A percentile compares a stretch with the other conserved stretches of the same genome.
Evolutionary conservation across 768 basidiomycete genomes (phyloP).

Genomic region (Candolleomyces eurysporus): DNA sequence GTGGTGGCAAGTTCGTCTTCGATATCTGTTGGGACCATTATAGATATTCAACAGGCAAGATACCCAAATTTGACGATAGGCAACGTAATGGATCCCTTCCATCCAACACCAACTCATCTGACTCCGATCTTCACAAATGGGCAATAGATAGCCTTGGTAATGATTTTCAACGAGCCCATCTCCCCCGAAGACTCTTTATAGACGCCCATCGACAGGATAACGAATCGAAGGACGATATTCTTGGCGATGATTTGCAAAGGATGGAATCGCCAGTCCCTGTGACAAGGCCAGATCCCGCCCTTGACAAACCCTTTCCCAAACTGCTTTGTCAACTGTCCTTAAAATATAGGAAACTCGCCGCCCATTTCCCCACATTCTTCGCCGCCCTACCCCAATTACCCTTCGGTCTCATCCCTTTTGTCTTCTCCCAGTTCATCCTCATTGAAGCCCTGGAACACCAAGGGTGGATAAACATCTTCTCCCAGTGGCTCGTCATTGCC

Average conservation of each 20-base stretch:
- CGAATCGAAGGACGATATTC: background rate
- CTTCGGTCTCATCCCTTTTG: constrained; percentile 82
- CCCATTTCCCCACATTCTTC: constrained; percentile 67
- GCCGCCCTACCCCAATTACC: constrained; percentile 72
- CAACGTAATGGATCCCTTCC: too few species aligned
- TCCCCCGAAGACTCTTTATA: too few species aligned
- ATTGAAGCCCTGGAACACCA: constrained; percentile 78
- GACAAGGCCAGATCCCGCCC: background rate
- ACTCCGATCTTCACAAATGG: too few species aligned
- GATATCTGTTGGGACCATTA: background rate
- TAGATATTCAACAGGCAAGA: background rate
- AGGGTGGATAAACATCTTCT: constrained; percentile 89
- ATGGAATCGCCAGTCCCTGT: background rate
- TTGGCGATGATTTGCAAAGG: background rate
- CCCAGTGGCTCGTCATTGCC: constrained; percentile 58
- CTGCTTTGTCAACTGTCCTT: too few species aligned
- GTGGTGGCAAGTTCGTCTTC: constrained; percentile 22
- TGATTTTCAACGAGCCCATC: too few species aligned
- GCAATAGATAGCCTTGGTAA: too few species aligned
- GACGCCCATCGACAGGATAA: too few species aligned
- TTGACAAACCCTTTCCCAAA: too few species aligned
- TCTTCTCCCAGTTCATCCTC: constrained; percentile 92
- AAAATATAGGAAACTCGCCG: too few species aligned
- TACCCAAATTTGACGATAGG: background rate
- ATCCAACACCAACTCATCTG: too few species aligned